A percentile compares a stretch with the other conserved stretches of the same genome.
Evolutionary conservation across 2,329 filamentous ascomycete genomes (phyloP).

Genomic region (Claviceps africana): DNA sequence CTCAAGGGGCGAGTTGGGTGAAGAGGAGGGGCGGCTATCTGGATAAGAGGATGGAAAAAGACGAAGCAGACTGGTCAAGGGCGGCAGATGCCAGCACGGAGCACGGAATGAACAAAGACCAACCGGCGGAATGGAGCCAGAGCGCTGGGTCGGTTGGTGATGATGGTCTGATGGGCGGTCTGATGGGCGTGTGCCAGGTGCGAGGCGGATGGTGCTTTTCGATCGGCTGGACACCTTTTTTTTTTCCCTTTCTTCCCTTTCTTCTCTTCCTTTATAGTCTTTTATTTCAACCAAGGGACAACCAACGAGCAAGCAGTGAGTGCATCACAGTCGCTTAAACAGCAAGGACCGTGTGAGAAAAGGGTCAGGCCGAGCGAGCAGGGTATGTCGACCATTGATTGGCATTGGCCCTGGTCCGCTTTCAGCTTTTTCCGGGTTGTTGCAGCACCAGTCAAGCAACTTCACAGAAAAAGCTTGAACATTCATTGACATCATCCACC

Average conservation of each 20-base stretch:
- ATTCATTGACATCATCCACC: not conserved
- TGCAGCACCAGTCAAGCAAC: not conserved
- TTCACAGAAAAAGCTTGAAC: too few species aligned
- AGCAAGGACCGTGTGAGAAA: not conserved
- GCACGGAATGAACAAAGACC: not conserved
- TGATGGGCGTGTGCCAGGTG: too few species aligned
- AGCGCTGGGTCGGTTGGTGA: slow-evolving; percentile 2
- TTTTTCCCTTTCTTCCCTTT: not conserved
- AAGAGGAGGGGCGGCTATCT: not conserved
- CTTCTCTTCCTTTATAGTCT: not conserved
- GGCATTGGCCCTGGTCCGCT: not conserved
- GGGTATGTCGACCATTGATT: not conserved
- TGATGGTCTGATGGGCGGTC: not conserved
- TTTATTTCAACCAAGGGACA: not conserved
- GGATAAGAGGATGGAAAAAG: not conserved
- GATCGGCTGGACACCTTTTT: not conserved
- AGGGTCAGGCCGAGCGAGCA: slow-evolving; percentile 7
- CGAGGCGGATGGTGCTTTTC: not conserved
- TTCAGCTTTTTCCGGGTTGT: not conserved
- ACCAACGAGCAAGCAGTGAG: slow-evolving; percentile 4
- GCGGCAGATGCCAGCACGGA: not conserved
- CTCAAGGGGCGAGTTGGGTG: too few species aligned
- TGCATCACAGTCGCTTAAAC: not conserved
- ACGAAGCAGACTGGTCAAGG: not conserved
- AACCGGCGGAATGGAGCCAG: not conserved